These are phyloP conservation scores for Kluyveromyces wickerhamii DNA, from an alignment of 805 yeast species.

Conservation along the genomic window DNA sequence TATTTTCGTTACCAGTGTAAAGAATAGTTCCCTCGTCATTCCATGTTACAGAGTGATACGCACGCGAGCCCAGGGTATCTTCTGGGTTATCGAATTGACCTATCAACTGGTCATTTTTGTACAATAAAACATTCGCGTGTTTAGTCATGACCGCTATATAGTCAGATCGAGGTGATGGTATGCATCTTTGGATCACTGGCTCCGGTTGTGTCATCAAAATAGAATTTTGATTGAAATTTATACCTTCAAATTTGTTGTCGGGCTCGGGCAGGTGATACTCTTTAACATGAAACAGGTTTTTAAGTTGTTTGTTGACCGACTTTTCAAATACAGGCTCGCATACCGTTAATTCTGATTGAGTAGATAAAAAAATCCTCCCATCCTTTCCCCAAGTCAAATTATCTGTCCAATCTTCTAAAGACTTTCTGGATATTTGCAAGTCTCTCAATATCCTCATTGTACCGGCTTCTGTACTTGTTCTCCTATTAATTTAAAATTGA, in stretches of 20 bases:
- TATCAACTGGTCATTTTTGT: constrained; percentile 9
- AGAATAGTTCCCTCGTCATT: constrained; percentile 16
- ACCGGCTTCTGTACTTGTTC: too few relatives aligned
- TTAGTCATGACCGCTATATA: constrained; percentile 23
- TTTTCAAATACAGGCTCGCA: constrained; percentile 21
- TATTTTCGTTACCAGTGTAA: constrained; percentile 22
- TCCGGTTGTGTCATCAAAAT: constrained; percentile 25
- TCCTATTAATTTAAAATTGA: too few relatives aligned
- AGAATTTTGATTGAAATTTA: constrained; percentile 15
- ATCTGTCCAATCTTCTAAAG: constrained; percentile 21
- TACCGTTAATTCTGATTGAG: constrained; percentile 22
- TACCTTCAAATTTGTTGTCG: constrained; percentile 25
- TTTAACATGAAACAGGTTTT: constrained; percentile 21
- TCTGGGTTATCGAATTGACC: constrained; percentile 18
- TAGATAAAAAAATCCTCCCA: constrained; percentile 23
- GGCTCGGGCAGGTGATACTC: constrained; percentile 15
- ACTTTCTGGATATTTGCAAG: constrained; percentile 21
- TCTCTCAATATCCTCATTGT: constrained; percentile 24
- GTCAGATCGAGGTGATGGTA: constrained; percentile 16
- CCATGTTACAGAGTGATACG: constrained; percentile 25
- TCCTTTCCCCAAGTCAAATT: constrained; percentile 24
- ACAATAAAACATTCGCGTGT: constrained; percentile 23
- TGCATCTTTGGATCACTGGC: constrained; percentile 16
- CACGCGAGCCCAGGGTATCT: constrained; percentile 9
- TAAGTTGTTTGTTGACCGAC: constrained; percentile 13